Conservation (phyloP, 2,329 filamentous ascomycete species). For the Periconia sp. region DNA sequence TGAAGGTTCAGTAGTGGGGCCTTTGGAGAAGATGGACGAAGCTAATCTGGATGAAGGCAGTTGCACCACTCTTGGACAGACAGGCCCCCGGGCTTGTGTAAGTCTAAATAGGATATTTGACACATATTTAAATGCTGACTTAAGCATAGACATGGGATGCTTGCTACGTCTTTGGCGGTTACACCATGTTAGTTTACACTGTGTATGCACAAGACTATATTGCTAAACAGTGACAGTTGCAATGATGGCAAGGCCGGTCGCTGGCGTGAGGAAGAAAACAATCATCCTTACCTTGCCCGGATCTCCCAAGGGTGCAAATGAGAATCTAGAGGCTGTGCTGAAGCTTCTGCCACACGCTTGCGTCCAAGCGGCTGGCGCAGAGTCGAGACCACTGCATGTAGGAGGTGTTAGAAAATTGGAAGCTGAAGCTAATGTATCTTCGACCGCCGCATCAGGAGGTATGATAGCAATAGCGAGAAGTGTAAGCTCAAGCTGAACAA, state of each 20-base stretch:
- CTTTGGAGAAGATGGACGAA: background rate
- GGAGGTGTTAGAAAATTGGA: slow-evolving; percentile 87
- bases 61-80: slow-evolving; percentile 79
- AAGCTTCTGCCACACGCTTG: slow-evolving; percentile 97
- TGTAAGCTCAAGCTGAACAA: slow-evolving; percentile 17
- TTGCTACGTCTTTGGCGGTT: slow-evolving; percentile 79
- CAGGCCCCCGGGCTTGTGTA: slow-evolving; percentile 85
- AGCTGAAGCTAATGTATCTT: slow-evolving; percentile 69
- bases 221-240: slow-evolving; percentile 68
- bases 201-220: background rate
- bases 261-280: slow-evolving; percentile 81
- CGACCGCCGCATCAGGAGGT: slow-evolving; percentile 25
- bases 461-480: background rate
- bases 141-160: slow-evolving; percentile 77
- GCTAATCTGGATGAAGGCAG: slow-evolving; percentile 61
- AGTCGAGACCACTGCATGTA: slow-evolving; percentile 79
- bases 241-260: slow-evolving; percentile 93
- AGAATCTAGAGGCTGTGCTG: slow-evolving; percentile 88
- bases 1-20: background rate
- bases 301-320: slow-evolving; percentile 91
- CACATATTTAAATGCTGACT: slow-evolving; percentile 26
- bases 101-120: slow-evolving; percentile 27
- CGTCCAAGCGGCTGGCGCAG: slow-evolving; percentile 79
- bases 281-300: slow-evolving; percentile 90
- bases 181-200: slow-evolving; percentile 77